Evolutionary conservation across 2,329 filamentous ascomycete genomes (phyloP).

Genomic region (Aureobasidium leucospermi): DNA sequence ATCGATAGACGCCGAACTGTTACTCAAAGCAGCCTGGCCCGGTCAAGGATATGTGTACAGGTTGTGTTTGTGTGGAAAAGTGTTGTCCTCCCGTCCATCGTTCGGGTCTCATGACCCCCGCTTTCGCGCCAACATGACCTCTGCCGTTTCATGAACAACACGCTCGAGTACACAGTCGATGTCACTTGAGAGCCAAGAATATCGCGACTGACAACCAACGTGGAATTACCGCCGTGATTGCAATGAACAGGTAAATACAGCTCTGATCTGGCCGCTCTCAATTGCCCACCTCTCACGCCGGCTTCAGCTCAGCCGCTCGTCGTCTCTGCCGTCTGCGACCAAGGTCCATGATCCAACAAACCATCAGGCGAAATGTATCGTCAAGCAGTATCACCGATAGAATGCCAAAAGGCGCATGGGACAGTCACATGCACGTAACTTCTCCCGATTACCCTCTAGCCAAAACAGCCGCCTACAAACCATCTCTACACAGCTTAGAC

Average conservation of each 20-base stretch:
- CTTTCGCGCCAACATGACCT: not conserved
- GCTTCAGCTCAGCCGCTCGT: not conserved
- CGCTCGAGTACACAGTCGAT: not conserved
- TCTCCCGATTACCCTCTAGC: conserved; percentile 48
- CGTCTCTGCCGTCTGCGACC: not conserved
- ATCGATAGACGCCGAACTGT: not conserved
- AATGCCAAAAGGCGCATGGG: conserved; percentile 46
- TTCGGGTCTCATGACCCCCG: not conserved
- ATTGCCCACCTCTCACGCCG: not conserved
- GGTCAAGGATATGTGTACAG: too few species aligned
- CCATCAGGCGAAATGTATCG: not conserved
- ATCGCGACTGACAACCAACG: not conserved
- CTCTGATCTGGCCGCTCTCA: not conserved
- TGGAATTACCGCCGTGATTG: too few species aligned
- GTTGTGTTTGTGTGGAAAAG: too few species aligned
- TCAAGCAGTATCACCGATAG: conserved; percentile 17
- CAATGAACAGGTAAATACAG: not conserved
- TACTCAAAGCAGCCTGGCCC: not conserved
- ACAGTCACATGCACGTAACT: conserved; percentile 58
- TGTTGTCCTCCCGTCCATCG: not conserved
- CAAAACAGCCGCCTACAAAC: conserved; percentile 44
- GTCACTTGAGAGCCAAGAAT: not conserved
- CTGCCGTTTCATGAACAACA: not conserved
- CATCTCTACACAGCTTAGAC: conserved; percentile 41
- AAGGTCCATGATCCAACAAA: not conserved